These are phyloP conservation scores for Truncatella angustata DNA, from an alignment of 2,329 filamentous ascomycete genomes.

Conservation along the genomic window DNA sequence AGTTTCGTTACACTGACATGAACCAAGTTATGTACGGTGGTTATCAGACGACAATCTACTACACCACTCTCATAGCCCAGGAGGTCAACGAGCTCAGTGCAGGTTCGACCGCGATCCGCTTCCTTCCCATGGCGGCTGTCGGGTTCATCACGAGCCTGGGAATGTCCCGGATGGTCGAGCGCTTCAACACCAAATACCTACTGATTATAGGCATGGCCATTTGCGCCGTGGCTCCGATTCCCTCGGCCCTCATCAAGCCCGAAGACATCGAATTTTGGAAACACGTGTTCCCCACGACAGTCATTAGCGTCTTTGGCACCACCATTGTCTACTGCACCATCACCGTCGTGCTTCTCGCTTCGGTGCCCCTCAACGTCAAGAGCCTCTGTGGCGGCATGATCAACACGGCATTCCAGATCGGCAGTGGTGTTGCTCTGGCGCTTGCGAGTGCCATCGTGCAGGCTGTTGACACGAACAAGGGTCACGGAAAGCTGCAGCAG, in stretches of 20 bases:
- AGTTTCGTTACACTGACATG: neutral
- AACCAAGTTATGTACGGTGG: constrained; percentile 35
- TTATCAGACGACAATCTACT: constrained; percentile 41
- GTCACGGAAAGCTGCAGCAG: constrained; percentile 29
- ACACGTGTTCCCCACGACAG: constrained; percentile 35
- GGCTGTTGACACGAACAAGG: constrained; percentile 35
- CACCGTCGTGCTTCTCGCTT: constrained; percentile 37
- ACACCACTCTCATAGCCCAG: constrained; percentile 39
- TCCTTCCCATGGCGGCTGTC: constrained; percentile 38
- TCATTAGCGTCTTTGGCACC: constrained; percentile 37
- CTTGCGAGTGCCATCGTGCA: constrained; percentile 25
- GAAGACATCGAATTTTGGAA: constrained; percentile 28
- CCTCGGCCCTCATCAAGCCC: constrained; percentile 22
- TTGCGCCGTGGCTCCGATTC: constrained; percentile 35
- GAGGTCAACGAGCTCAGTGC: constrained; percentile 36
- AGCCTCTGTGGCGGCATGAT: constrained; percentile 19
- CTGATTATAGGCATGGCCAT: constrained; percentile 32
- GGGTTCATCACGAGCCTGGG: constrained; percentile 35
- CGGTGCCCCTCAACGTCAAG: constrained; percentile 38
- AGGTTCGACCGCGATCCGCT: constrained; percentile 36
- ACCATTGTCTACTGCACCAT: constrained; percentile 40
- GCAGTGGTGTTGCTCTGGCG: constrained; percentile 2
- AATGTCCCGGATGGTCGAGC: constrained; percentile 34
- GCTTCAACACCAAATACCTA: constrained; percentile 34
- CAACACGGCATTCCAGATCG: constrained; percentile 8